These are phyloP conservation scores for Hura crepitans DNA, from an alignment of 441 rosid genomes.

Conservation along the genomic window DNA sequence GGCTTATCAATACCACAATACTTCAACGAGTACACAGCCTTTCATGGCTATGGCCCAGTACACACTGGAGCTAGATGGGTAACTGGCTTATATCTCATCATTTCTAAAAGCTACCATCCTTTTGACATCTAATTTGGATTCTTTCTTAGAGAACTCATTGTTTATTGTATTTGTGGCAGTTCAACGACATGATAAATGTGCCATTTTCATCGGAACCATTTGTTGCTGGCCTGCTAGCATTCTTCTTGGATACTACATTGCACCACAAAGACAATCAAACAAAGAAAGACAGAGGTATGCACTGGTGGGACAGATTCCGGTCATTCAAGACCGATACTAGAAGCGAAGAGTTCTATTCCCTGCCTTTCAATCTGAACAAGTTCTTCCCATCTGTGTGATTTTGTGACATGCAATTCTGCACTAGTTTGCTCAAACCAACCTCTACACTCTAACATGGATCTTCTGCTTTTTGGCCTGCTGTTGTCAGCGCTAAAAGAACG, in stretches of 20 bases:
- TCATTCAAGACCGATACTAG: slow-evolving; percentile 66
- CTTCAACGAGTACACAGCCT: slow-evolving; percentile 83
- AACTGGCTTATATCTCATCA: slow-evolving; percentile 8
- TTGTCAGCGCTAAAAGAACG: slow-evolving; percentile 10
- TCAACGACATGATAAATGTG: slow-evolving; percentile 90
- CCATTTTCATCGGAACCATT: slow-evolving; percentile 83
- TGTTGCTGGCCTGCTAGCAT: slow-evolving; percentile 69
- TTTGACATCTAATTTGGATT: slow-evolving; percentile 6
- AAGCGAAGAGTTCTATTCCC: slow-evolving; percentile 81
- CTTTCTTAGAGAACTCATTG: background rate
- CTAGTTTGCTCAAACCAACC: too few species aligned
- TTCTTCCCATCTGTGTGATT: slow-evolving; percentile 85
- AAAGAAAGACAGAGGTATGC: slow-evolving; percentile 81
- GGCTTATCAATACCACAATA: slow-evolving; percentile 92
- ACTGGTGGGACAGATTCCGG: slow-evolving; percentile 92
- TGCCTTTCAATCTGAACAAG: slow-evolving; percentile 88
- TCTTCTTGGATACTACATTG: slow-evolving; percentile 66
- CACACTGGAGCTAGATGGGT: slow-evolving; percentile 96
- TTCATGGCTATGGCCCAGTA: slow-evolving; percentile 79
- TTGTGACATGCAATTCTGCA: slow-evolving; percentile 4
- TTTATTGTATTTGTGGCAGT: slow-evolving; percentile 39
- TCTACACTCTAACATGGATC: background rate
- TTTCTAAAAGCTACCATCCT: background rate
- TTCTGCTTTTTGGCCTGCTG: slow-evolving; percentile 2
- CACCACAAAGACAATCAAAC: slow-evolving; percentile 49